Base-by-base conservation (phyloP, 2,329 filamentous ascomycete species). In the Aspergillus intermedius region DNA sequence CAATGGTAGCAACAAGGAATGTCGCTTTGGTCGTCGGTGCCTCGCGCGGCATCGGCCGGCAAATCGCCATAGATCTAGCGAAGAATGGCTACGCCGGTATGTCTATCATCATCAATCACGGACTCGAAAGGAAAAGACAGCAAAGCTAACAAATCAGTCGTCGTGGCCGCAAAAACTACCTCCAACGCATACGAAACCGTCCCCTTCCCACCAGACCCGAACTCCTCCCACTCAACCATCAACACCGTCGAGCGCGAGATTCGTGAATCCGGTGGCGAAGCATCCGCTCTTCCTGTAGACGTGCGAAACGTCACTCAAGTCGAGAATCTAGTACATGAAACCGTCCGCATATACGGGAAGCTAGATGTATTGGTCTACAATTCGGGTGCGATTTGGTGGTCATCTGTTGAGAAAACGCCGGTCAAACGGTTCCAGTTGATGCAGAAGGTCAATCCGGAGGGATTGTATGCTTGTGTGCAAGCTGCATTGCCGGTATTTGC, bases 361-460 rank as follows among this genome's bases (percentile, higher is more conserved):
- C 72, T 94, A 3, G 87, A 93, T 62, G 84, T 86, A 0, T 69
- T 94, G 2, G 67, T 93, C 44, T 94, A 94, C 74, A 94, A 93
- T 65, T 83, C 84, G 0, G 88, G 88, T 37, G 88, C 88, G 2
- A 90, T 94, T 56, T 93, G 85, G 84, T 91, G 88, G 87, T 79
- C 84, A 0, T 78, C 84, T 1, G 81, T 94, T 0, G 78, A 83
- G 45, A 79, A 83, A 42, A 91, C 87, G 0, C 84, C 86, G 0
- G 72, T 86, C 54, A 86, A 85, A 66, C 78, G 87, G n/a, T 91
- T 88, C 70, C 81, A 83, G 64, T 78, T 86, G 55, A 88, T 91
- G 83, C 86, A 90, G 68, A 74, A 76, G 51, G 80, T 90, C 53
- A 90, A 90, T 59, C 76, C 80, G 0, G 83, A 88, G 58, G 89